phyloP scores from a whole-genome alignment of 495 filamentous ascomycete genomes.

The Neurospora tetraspora region DNA sequence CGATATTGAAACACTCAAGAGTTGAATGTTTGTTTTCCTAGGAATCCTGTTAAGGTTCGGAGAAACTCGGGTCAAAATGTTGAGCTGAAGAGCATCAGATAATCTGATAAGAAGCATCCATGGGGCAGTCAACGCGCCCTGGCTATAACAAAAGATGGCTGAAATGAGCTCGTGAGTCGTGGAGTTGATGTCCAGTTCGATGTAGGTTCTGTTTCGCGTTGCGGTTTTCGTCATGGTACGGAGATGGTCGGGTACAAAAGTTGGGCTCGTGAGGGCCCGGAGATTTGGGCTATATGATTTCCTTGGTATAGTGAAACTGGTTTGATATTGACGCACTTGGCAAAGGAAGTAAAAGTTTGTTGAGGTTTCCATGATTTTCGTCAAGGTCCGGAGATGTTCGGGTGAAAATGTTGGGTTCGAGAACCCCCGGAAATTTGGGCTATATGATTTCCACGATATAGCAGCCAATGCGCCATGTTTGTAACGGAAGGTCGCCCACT shows the following conservation, averaged over 20 bases:
- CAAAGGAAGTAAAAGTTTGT: neutral
- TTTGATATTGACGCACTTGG: neutral
- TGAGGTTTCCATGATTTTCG: neutral
- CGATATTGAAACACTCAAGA: neutral
- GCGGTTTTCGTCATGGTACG: neutral
- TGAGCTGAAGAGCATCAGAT: neutral
- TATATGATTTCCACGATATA: neutral
- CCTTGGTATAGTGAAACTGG: neutral
- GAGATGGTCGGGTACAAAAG: neutral
- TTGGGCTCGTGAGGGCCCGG: neutral
- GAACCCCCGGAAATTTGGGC: neutral
- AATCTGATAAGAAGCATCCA: neutral
- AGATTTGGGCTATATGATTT: neutral
- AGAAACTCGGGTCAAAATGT: neutral
- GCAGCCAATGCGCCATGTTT: neutral
- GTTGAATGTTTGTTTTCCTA: neutral
- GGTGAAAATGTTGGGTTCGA: neutral
- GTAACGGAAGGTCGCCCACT: neutral
- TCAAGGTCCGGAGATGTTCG: neutral
- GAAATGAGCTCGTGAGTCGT: neutral
- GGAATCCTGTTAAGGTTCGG: neutral
- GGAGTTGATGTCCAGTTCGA: neutral
- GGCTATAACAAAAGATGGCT: neutral
- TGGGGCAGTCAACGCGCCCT: neutral
- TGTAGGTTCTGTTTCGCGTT: neutral